Evolutionary conservation across 1,284 basidiomycete species (phyloP), one percentile per base, ranked within the genome.

Genomic region (Ceraceosorus bombacis): DNA sequence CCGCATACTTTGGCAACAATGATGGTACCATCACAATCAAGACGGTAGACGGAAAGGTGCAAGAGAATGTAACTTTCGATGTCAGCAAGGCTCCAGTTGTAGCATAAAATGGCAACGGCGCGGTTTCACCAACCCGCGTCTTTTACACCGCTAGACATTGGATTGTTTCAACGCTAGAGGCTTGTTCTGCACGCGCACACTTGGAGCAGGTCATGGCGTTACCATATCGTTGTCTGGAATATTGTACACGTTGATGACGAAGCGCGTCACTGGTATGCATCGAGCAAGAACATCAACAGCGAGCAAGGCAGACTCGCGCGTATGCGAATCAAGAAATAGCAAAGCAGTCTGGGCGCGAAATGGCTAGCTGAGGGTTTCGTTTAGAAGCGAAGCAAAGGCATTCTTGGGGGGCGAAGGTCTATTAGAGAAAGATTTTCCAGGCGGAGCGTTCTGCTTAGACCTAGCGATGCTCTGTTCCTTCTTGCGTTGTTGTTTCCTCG

Each of bases 1-100:
- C 90, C 0, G 93, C 93, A 8, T 98, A 97, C 82, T 98, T 97
- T 80, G 94, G 94, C 15, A 94, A 95, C 57, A 61, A 68, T 41
- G 68, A 73, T 52, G 71, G 69, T 41, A 65, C 66, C 39, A 73
- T 75, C 43, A 66, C 69, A 17, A 66, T 66, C 57, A 72, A 74
- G 66, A 57, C 55, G 5, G 60, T 54, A 8, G 73, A 70, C 38
- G 74, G 75, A 5, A 46, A 46, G 43, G 63, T 67, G 10, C 58
- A 70, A 54, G 67, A 70, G 55, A 53, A 58, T 39, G 51, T 67
- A 15, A 8, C 17, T 10, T 64, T 66, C 41, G 63, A 66, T 50
- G 64, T 66, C 49, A 43, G 15, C 38, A 13, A 58, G 55, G 36
- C 41, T 40, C 57, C 57, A 27, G 17, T 41, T 10, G 43, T 15